A percentile compares a stretch with the other conserved stretches of the same genome.
These are phyloP conservation scores for Sedum album DNA, from an alignment of 164 flowering plant species.

Conservation along the genomic window DNA sequence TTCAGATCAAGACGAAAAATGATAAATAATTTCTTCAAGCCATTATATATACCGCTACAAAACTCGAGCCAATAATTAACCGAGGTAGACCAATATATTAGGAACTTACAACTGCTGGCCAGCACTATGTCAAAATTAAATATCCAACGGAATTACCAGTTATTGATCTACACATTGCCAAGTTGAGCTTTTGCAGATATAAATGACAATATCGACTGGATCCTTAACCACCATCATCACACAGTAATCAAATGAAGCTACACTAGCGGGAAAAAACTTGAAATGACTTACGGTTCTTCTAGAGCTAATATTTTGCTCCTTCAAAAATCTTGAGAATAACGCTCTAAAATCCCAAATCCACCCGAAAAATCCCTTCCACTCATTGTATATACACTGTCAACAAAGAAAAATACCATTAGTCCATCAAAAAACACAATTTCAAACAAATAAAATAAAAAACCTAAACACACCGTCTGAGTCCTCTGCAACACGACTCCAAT, in stretches of 20 bases:
- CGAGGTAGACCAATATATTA: not conserved
- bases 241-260: too few relatives aligned
- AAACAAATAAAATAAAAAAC: not conserved
- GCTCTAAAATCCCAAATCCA: slow-evolving; percentile 56
- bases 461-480: slow-evolving; percentile 44
- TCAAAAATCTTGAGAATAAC: slow-evolving; percentile 41
- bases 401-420: slow-evolving; percentile 9
- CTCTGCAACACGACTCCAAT: slow-evolving; percentile 54
- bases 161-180: not conserved
- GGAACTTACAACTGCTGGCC: not conserved
- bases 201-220: not conserved
- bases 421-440: not conserved
- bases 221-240: not conserved
- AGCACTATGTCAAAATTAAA: not conserved
- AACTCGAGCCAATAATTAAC: not conserved
- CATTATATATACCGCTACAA: not conserved
- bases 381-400: slow-evolving; percentile 60
- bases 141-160: not conserved
- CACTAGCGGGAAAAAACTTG: not conserved
- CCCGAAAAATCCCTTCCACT: slow-evolving; percentile 66
- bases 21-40: not conserved
- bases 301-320: slow-evolving; percentile 36
- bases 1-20: not conserved
- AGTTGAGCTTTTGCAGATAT: not conserved
- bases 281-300: slow-evolving; percentile 37